Conservation (phyloP, 441 rosid species). For the Isatis lusitanica region DNA sequence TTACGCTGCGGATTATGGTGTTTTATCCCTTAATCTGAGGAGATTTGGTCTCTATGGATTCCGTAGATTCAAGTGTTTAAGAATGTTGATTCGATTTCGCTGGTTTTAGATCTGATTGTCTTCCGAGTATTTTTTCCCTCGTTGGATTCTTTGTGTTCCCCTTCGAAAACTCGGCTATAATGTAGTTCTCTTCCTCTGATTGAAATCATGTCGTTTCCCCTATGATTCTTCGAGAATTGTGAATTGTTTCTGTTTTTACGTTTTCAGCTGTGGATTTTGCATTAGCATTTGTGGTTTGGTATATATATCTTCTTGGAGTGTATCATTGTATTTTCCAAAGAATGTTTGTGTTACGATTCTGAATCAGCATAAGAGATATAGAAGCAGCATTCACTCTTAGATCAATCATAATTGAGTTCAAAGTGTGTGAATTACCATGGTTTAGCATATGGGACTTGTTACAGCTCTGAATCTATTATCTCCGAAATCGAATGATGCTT, state of each 20-base stretch:
- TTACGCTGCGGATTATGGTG: neutral
- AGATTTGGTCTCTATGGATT: neutral
- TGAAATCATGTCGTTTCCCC: neutral
- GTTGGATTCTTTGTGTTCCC: neutral
- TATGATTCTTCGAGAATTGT: neutral
- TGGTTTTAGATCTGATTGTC: constrained; percentile 24
- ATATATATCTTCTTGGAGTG: neutral
- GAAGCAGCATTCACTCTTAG: neutral
- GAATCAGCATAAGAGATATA: neutral
- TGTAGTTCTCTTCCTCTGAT: neutral
- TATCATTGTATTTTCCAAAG: neutral
- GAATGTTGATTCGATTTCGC: neutral
- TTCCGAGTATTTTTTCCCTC: neutral
- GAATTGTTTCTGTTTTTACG: neutral
- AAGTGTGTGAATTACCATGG: too few relatives aligned
- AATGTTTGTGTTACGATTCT: too few relatives aligned
- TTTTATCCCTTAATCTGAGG: neutral
- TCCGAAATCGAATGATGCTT: too few relatives aligned
- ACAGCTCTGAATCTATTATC: too few relatives aligned
- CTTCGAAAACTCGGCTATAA: neutral
- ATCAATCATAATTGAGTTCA: too few relatives aligned
- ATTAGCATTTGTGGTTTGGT: neutral
- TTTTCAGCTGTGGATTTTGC: neutral
- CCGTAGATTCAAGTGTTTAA: neutral
- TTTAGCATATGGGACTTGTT: too few relatives aligned